A percentile compares a stretch with the other conserved stretches of the same genome.
These are phyloP conservation scores for Trichoderma atrobrunneum DNA, from an alignment of 2,329 filamentous ascomycete genomes.

Conservation along the genomic window DNA sequence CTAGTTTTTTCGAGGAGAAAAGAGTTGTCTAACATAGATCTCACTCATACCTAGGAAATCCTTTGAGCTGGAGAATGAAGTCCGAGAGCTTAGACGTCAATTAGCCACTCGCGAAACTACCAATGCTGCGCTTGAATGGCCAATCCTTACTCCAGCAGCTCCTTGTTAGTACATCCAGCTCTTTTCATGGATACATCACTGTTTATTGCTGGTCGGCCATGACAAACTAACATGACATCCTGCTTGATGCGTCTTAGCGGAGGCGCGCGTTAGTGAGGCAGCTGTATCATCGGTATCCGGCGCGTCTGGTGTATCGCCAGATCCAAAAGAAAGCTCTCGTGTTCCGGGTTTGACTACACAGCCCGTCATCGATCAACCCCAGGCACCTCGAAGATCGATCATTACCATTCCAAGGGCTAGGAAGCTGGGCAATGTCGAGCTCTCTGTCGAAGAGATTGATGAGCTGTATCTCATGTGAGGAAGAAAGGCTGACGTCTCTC, in stretches of 20 bases:
- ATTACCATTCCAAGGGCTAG: not conserved
- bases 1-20: no score
- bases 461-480: not conserved
- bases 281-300: not conserved
- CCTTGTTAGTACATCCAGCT: not conserved
- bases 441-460: constrained; percentile 11
- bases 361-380: constrained; percentile 9
- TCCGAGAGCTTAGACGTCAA: constrained; percentile 3
- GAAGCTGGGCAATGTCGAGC: constrained; percentile 5
- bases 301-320: not conserved
- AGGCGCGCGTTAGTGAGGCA: not conserved
- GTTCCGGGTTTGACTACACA: not conserved
- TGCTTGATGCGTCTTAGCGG: not conserved
- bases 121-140: not conserved
- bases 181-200: not conserved
- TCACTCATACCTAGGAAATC: not conserved
- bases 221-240: not conserved
- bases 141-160: not conserved
- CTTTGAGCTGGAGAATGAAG: constrained; percentile 11
- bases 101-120: not conserved
- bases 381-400: not conserved
- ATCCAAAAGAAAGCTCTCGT: constrained; percentile 6
- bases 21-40: not conserved
- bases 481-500: not conserved
- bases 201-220: not conserved